These are phyloP conservation scores for Aspergillus melleus DNA, from an alignment of 2,329 filamentous ascomycete species.

Conservation along the genomic window DNA sequence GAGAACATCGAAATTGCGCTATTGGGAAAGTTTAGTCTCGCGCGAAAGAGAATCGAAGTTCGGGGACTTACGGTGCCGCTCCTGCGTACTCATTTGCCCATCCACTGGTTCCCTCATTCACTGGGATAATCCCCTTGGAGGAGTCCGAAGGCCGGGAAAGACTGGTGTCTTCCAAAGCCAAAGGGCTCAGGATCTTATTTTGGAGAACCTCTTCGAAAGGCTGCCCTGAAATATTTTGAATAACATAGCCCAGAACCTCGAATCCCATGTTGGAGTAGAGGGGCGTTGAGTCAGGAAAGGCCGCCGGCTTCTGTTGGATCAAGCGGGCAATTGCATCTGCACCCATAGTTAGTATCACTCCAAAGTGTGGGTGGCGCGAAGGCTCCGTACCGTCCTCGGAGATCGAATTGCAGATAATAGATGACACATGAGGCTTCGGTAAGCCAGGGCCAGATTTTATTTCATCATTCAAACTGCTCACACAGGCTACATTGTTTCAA, in stretches of 20 bases:
- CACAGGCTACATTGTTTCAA: neutral
- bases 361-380: neutral
- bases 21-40: neutral
- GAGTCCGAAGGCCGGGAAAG: neutral
- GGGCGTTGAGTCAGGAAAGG: neutral
- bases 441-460: neutral
- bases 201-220: neutral
- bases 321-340: neutral
- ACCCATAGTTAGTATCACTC: neutral
- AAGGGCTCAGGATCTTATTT: neutral
- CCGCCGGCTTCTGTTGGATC: neutral
- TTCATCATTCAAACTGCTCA: neutral
- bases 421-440: neutral
- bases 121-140: neutral
- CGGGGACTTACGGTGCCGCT: neutral
- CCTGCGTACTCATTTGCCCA: neutral
- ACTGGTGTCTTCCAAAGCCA: neutral
- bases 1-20: conserved; percentile 36
- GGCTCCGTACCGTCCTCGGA: neutral
- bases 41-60: too few relatives aligned
- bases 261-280: conserved; percentile 1
- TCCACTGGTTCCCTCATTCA: neutral
- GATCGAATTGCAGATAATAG: neutral
- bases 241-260: neutral
- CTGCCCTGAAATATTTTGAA: neutral